Evolutionary conservation across 2,329 filamentous ascomycete genomes (phyloP).

Genomic region (Aspergillus alliaceus): DNA sequence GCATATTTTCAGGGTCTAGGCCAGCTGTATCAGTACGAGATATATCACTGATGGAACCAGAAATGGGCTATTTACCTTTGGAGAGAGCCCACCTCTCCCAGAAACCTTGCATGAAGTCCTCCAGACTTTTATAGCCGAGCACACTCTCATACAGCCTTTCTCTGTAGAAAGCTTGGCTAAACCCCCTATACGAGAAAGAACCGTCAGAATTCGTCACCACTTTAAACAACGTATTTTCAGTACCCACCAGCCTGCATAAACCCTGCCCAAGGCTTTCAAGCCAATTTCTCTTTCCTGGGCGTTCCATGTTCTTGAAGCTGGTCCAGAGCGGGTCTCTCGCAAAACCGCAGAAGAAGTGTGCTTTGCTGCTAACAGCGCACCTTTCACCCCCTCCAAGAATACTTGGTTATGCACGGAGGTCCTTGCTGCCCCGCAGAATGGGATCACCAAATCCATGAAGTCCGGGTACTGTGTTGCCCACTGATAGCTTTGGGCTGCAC

Average conservation of each 20-base stretch:
- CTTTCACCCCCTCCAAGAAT: constrained; percentile 65
- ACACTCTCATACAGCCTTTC: constrained; percentile 65
- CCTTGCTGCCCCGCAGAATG: constrained; percentile 66
- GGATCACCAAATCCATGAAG: constrained; percentile 65
- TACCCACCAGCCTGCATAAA: constrained; percentile 69
- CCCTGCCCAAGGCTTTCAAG: constrained; percentile 70
- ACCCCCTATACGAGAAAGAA: constrained; percentile 54
- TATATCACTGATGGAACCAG: too few species aligned
- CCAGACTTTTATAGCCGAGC: constrained; percentile 66
- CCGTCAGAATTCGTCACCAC: neutral
- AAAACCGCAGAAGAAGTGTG: constrained; percentile 54
- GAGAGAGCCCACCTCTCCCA: constrained; percentile 74
- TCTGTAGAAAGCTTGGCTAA: constrained; percentile 76
- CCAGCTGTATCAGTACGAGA: neutral
- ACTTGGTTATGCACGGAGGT: constrained; percentile 68
- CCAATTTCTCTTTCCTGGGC: constrained; percentile 55
- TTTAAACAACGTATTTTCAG: neutral
- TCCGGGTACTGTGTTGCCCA: constrained; percentile 64
- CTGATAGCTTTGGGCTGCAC: constrained; percentile 65
- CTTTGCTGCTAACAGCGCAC: constrained; percentile 59
- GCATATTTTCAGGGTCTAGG: constrained; percentile 69
- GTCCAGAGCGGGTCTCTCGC: constrained; percentile 44
- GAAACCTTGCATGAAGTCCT: constrained; percentile 72
- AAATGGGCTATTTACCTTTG: constrained; percentile 53
- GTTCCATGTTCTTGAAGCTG: constrained; percentile 52